phyloP scores from a whole-genome alignment of 495 filamentous ascomycete genomes.

The Stereocaulon alpinum region DNA sequence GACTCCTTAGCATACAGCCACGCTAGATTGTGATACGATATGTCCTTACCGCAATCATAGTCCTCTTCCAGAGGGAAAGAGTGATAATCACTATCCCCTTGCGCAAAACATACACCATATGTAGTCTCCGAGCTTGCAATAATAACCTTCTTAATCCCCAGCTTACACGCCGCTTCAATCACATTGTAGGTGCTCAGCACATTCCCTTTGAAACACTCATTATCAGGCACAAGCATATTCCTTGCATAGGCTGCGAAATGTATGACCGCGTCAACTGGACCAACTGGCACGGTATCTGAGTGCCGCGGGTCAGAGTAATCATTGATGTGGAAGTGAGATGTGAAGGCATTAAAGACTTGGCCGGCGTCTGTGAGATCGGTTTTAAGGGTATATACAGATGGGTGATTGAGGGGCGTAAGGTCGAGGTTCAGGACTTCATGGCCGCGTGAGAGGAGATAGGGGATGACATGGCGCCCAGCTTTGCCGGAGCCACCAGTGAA shows the following conservation, averaged over 20 bases:
- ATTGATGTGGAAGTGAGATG: slow-evolving; percentile 44
- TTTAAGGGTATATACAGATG: slow-evolving; percentile 45
- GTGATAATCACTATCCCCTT: slow-evolving; percentile 45
- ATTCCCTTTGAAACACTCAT: slow-evolving; percentile 47
- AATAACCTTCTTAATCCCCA: slow-evolving; percentile 52
- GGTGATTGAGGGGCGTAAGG: slow-evolving; percentile 36
- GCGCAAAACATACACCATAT: slow-evolving; percentile 49
- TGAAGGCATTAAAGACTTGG: slow-evolving; percentile 49
- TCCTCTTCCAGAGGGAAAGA: slow-evolving; percentile 48
- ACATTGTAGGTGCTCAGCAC: slow-evolving; percentile 46
- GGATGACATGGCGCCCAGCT: slow-evolving; percentile 48
- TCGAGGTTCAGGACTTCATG: slow-evolving; percentile 51
- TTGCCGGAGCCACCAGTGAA: slow-evolving; percentile 51
- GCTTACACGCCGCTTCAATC: slow-evolving; percentile 49
- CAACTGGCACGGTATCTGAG: slow-evolving; percentile 22
- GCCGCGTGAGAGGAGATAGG: slow-evolving; percentile 41
- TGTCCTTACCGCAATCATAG: slow-evolving; percentile 30
- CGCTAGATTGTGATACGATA: background rate
- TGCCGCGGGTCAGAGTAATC: slow-evolving; percentile 34
- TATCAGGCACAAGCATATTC: slow-evolving; percentile 53
- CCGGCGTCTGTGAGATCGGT: slow-evolving; percentile 48
- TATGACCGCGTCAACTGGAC: slow-evolving; percentile 47
- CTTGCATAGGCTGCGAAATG: slow-evolving; percentile 51
- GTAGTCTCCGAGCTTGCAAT: slow-evolving; percentile 47
- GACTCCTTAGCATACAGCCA: background rate